Conservation (phyloP, 352 stramenopile species). For the Phytophthora meadii region DNA sequence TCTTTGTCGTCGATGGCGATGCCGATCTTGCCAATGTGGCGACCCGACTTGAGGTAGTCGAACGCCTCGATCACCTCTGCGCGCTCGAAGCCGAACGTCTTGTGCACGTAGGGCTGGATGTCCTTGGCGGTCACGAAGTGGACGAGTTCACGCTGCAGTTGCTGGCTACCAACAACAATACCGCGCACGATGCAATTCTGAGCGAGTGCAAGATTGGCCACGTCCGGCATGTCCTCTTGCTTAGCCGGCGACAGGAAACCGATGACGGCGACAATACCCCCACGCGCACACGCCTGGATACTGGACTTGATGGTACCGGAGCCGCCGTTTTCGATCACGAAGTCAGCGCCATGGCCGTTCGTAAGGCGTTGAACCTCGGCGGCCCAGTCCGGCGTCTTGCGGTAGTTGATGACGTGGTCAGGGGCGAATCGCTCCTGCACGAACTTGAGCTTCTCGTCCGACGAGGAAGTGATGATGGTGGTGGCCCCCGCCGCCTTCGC, state of each 20-base stretch:
- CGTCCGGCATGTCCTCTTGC: slow-evolving; percentile 35
- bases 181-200: slow-evolving; percentile 24
- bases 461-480: slow-evolving; percentile 36
- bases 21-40: slow-evolving; percentile 35
- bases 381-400: slow-evolving; percentile 29
- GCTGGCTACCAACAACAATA: slow-evolving; percentile 21
- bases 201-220: slow-evolving; percentile 13
- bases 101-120: slow-evolving; percentile 28
- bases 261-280: slow-evolving; percentile 28
- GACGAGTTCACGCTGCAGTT: slow-evolving; percentile 26
- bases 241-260: slow-evolving; percentile 20
- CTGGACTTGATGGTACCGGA: no score
- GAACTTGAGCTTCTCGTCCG: slow-evolving; percentile 34
- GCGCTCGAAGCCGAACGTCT: slow-evolving; percentile 29
- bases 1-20: slow-evolving; percentile 19
- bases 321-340: slow-evolving; percentile 35
- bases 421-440: slow-evolving; percentile 26
- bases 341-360: slow-evolving; percentile 21
- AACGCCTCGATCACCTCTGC: slow-evolving; percentile 25
- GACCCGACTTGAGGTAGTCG: slow-evolving; percentile 24
- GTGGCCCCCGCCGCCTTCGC: slow-evolving; percentile 26
- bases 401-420: slow-evolving; percentile 35
- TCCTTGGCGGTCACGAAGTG: slow-evolving; percentile 26
- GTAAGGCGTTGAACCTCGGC: slow-evolving; percentile 24
- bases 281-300: slow-evolving; percentile 20